phyloP scores from a whole-genome alignment of 345 rosid genomes.

The Conringia planisiliqua region DNA sequence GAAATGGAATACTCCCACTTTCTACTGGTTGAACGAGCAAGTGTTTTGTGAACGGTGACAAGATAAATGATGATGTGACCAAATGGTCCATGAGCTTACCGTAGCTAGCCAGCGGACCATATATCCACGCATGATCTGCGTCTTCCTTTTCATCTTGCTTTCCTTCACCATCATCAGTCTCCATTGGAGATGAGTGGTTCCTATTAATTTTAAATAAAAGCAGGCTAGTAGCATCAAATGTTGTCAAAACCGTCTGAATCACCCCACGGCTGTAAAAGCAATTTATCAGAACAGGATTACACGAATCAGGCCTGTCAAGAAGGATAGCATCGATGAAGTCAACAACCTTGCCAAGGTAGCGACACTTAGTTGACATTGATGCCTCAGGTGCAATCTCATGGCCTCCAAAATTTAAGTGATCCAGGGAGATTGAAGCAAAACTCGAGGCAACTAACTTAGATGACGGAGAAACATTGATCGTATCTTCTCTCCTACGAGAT shows the following conservation, averaged over 20 bases:
- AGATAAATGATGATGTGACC: slow-evolving; percentile 81
- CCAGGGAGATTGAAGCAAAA: slow-evolving; percentile 74
- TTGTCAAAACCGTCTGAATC: slow-evolving; percentile 75
- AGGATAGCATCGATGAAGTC: slow-evolving; percentile 84
- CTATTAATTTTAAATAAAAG: slow-evolving; percentile 69
- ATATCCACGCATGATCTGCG: slow-evolving; percentile 76
- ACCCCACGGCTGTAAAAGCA: slow-evolving; percentile 81
- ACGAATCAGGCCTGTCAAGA: slow-evolving; percentile 83
- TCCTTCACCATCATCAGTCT: slow-evolving; percentile 65
- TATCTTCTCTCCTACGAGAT: slow-evolving; percentile 91
- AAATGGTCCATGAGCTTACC: slow-evolving; percentile 94
- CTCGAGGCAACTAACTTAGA: slow-evolving; percentile 78
- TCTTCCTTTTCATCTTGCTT: slow-evolving; percentile 70
- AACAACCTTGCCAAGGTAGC: slow-evolving; percentile 87
- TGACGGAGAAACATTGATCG: slow-evolving; percentile 69
- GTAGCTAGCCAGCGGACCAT: slow-evolving; percentile 87
- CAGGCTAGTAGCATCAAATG: slow-evolving; percentile 95
- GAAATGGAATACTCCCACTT: slow-evolving; percentile 62
- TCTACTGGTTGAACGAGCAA: slow-evolving; percentile 73
- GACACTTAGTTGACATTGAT: slow-evolving; percentile 79
- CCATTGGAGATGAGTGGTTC: slow-evolving; percentile 80
- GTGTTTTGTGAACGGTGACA: slow-evolving; percentile 86
- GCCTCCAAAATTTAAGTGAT: slow-evolving; percentile 77
- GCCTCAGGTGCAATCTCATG: slow-evolving; percentile 53
- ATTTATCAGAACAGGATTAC: slow-evolving; percentile 79